A percentile compares a stretch with the other conserved stretches of the same genome.
phyloP scores from a whole-genome alignment of 306 rosid genomes.

The Begonia loranthoides region DNA sequence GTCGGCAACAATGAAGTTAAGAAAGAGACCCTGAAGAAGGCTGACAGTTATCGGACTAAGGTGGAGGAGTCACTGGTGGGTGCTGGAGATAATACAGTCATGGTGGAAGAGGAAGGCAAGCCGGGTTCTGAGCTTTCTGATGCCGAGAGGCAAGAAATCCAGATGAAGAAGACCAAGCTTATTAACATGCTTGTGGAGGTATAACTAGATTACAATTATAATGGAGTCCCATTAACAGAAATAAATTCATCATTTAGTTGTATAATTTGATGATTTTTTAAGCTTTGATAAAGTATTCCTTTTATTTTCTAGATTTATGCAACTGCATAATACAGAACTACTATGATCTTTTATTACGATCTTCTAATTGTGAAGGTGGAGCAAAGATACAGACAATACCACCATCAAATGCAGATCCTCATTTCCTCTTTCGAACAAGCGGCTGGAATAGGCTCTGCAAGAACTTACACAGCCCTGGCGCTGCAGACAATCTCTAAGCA shows the following conservation, averaged over 20 bases:
- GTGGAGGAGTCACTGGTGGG: conserved; percentile 14
- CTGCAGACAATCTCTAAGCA: conserved; percentile 65
- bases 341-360: no score
- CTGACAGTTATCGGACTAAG: conserved; percentile 17
- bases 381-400: conserved; percentile 56
- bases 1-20: conserved; percentile 19
- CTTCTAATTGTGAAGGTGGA: conserved; percentile 35
- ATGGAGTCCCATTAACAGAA: no score
- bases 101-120: conserved; percentile 19
- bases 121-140: conserved; percentile 34
- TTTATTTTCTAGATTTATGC: no score
- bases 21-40: conserved; percentile 1
- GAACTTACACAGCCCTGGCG: conserved; percentile 51
- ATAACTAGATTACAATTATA: background rate
- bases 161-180: conserved; percentile 77
- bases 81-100: conserved; percentile 18
- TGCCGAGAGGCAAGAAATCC: conserved; percentile 64
- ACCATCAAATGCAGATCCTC: conserved; percentile 51
- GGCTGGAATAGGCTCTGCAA: conserved; percentile 53
- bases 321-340: background rate
- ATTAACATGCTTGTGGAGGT: conserved; percentile 79
- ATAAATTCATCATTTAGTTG: no score
- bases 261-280: no score
- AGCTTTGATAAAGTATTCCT: no score
- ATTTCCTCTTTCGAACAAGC: conserved; percentile 51